phyloP scores from a whole-genome alignment of 2,329 filamentous ascomycete genomes.

The Cladosporium velox region DNA sequence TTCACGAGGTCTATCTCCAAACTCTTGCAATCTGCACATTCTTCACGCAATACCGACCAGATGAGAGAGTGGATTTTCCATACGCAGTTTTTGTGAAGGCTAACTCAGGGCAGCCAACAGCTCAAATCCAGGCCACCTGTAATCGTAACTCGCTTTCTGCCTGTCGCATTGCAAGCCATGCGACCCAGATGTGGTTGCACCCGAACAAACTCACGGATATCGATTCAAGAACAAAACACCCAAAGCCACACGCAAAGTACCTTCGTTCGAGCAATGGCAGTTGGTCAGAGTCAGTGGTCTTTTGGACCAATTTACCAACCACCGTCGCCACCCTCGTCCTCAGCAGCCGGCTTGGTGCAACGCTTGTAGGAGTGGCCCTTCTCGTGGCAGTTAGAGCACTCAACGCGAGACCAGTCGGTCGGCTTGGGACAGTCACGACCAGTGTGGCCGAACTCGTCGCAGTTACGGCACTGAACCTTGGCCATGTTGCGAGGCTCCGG shows the following conservation, averaged over 20 bases:
- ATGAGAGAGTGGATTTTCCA: background rate
- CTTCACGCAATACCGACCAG: background rate
- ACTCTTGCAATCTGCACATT: background rate
- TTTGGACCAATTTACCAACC: background rate
- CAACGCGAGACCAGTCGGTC: conserved; percentile 45
- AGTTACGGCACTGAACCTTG: conserved; percentile 52
- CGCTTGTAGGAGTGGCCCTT: conserved; percentile 33
- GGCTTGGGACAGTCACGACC: conserved; percentile 32
- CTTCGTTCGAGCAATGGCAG: background rate
- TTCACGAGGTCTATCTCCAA: background rate
- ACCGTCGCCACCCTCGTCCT: conserved; percentile 21
- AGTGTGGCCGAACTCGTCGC: conserved; percentile 39
- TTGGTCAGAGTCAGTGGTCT: background rate
- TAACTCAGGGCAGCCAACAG: background rate
- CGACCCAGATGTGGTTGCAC: background rate
- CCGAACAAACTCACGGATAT: background rate
- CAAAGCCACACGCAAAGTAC: background rate
- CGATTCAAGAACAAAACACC: background rate
- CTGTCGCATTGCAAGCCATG: background rate
- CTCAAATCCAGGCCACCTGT: background rate
- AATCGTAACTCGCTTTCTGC: background rate
- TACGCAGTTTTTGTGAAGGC: background rate
- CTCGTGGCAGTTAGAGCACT: conserved; percentile 49
- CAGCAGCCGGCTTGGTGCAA: conserved; percentile 29
- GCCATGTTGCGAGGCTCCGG: conserved; percentile 59